A percentile compares a stretch with the other conserved stretches of the same genome.
Conservation (phyloP, 176 grass and related monocot genomes). For the bread wheat (Triticum aestivum) region DNA sequence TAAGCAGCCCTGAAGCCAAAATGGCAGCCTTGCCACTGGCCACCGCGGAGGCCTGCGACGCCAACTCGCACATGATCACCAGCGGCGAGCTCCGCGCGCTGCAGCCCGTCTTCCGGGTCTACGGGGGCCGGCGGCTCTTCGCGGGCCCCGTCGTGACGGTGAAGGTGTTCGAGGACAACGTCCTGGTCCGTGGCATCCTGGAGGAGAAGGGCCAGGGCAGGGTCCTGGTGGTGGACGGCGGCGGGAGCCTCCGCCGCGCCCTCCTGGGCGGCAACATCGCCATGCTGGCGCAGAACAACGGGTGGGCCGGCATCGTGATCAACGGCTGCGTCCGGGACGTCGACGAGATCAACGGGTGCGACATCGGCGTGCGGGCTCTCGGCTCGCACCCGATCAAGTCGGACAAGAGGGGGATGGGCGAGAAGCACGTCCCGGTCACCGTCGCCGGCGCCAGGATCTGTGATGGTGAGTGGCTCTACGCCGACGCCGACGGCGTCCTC, state of each 20-base stretch:
- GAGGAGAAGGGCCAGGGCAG: constrained; percentile 56
- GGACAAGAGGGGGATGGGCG: constrained; percentile 67
- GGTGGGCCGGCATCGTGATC: constrained; percentile 71
- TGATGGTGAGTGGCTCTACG: constrained; percentile 75
- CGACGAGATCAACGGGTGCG: constrained; percentile 79
- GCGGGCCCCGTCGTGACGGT: constrained; percentile 70
- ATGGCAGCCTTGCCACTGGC: constrained; percentile 67
- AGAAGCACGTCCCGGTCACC: constrained; percentile 56
- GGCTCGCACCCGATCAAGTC: constrained; percentile 75
- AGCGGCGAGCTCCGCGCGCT: constrained; percentile 71
- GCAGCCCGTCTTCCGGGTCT: constrained; percentile 59
- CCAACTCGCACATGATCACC: constrained; percentile 49
- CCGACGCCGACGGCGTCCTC: constrained; percentile 63
- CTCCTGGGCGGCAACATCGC: constrained; percentile 78
- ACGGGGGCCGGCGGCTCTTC: constrained; percentile 59
- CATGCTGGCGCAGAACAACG: constrained; percentile 76
- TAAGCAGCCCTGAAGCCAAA: not conserved
- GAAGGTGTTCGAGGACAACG: constrained; percentile 90
- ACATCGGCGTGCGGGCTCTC: constrained; percentile 72
- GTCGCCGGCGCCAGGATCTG: constrained; percentile 64
- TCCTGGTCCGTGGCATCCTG: constrained; percentile 39
- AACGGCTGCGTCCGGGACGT: constrained; percentile 86
- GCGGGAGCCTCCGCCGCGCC: constrained; percentile 74
- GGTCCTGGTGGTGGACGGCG: constrained; percentile 68
- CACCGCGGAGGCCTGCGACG: constrained; percentile 81